A percentile compares a stretch with the other conserved stretches of the same genome.
These are phyloP conservation scores for Rhynchospora tenuis DNA, from an alignment of 176 grass and related monocot species.

Conservation along the genomic window DNA sequence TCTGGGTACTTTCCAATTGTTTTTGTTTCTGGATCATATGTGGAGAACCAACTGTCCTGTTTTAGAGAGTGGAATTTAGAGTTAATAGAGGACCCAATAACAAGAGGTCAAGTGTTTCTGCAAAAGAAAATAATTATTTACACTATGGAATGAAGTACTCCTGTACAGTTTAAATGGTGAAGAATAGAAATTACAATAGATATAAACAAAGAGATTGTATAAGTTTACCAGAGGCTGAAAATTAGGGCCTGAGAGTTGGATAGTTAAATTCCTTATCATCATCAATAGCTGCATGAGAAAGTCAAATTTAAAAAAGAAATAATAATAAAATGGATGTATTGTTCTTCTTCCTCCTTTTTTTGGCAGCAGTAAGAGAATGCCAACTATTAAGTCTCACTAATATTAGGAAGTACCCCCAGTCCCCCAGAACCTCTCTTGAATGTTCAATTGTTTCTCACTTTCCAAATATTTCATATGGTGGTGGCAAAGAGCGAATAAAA, in stretches of 20 bases:
- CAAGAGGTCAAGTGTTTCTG: neutral
- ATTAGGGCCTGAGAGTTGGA: slow-evolving; percentile 43
- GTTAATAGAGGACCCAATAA: neutral
- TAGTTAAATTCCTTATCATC: slow-evolving; percentile 62
- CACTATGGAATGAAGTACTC: neutral
- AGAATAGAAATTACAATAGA: neutral
- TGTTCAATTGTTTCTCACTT: too few relatives aligned
- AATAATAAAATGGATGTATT: neutral
- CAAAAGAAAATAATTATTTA: neutral
- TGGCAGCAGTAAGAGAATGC: too few relatives aligned
- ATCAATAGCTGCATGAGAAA: slow-evolving; percentile 47
- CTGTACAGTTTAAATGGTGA: neutral
- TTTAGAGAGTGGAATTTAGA: neutral
- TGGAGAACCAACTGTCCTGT: slow-evolving; percentile 53
- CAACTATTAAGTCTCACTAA: too few relatives aligned
- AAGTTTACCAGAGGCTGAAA: slow-evolving; percentile 59
- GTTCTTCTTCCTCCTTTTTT: too few relatives aligned
- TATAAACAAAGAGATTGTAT: neutral
- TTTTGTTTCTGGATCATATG: slow-evolving; percentile 51
- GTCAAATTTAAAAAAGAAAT: neutral
- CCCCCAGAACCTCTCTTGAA: too few relatives aligned
- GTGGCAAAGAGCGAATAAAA: neutral
- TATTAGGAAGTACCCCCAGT: too few relatives aligned
- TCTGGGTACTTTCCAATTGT: slow-evolving; percentile 19
- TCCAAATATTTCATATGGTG: too few relatives aligned